Evolutionary conservation across 345 rosid species (phyloP).

Genomic region (Citrus cavaleriei): DNA sequence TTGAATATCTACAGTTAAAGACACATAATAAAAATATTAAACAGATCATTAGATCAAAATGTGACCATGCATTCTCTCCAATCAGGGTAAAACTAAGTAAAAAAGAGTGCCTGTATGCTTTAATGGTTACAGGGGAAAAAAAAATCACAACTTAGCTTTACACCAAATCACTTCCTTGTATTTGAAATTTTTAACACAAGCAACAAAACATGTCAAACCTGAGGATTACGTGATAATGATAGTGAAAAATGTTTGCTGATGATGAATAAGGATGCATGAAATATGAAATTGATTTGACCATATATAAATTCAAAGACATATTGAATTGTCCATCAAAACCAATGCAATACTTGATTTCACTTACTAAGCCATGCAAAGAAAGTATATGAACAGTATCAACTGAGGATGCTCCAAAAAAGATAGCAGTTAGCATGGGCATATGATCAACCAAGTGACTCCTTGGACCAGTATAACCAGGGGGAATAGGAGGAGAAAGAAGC

Average conservation of each 20-base stretch:
- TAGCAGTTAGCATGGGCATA: slow-evolving; percentile 50
- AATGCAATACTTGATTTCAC: slow-evolving; percentile 27
- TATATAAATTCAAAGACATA: slow-evolving; percentile 1
- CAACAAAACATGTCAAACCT: background rate
- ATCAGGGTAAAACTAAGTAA: background rate
- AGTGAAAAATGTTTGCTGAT: background rate
- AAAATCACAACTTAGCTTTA: background rate
- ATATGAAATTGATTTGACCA: background rate
- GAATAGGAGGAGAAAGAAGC: slow-evolving; percentile 60
- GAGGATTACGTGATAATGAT: background rate
- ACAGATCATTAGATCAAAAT: background rate
- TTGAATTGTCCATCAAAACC: background rate
- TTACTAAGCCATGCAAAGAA: slow-evolving; percentile 64
- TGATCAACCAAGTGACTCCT: slow-evolving; percentile 46
- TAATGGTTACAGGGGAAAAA: background rate
- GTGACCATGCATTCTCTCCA: background rate
- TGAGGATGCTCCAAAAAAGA: slow-evolving; percentile 48
- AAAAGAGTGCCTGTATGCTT: background rate
- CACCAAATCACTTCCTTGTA: background rate
- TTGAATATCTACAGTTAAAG: background rate
- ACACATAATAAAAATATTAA: background rate
- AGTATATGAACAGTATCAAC: slow-evolving; percentile 57
- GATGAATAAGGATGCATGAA: background rate
- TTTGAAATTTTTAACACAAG: background rate
- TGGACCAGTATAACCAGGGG: slow-evolving; percentile 31